Evolutionary conservation across 164 flowering plant species (phyloP).

Genomic region (Aristolochia contorta): DNA sequence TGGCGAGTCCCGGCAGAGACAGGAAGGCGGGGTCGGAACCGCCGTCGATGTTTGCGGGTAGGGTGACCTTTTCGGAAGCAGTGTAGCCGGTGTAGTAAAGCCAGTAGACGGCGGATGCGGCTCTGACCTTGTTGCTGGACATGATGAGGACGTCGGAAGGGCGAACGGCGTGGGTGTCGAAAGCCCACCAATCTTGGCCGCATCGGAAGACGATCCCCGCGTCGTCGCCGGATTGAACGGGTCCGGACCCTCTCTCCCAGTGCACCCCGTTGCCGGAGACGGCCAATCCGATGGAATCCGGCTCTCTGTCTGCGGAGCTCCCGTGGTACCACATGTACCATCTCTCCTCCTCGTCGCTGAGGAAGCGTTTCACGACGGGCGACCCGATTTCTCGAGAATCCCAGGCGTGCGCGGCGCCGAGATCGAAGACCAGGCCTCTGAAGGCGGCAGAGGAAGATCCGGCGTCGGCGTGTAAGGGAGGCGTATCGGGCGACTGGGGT

Average conservation of each 20-base stretch:
- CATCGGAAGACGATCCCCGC: constrained; percentile 55
- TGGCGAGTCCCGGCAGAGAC: constrained; percentile 75
- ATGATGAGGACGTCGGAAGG: constrained; percentile 69
- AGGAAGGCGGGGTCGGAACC: constrained; percentile 8
- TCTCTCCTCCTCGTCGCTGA: constrained; percentile 80
- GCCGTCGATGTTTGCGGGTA: not conserved
- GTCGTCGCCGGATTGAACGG: constrained; percentile 31
- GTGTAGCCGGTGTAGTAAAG: constrained; percentile 72
- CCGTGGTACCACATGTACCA: constrained; percentile 97
- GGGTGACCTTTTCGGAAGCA: constrained; percentile 32
- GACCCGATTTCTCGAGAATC: constrained; percentile 60
- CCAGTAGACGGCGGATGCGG: constrained; percentile 71
- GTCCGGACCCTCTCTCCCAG: constrained; percentile 63
- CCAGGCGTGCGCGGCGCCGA: constrained; percentile 49
- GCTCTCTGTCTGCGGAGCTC: constrained; percentile 7
- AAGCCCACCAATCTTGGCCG: constrained; percentile 84
- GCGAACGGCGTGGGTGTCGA: constrained; percentile 55
- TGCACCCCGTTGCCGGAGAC: constrained; percentile 78
- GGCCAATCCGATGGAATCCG: constrained; percentile 63
- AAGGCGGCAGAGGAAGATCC: constrained; percentile 17
- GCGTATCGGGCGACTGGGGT: constrained; percentile 3
- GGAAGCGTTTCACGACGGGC: constrained; percentile 72
- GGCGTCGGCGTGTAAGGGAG: constrained; percentile 10
- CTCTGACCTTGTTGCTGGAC: constrained; percentile 57
- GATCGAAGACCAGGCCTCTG: constrained; percentile 59